Evolutionary conservation across 805 yeast genomes (phyloP).

Genomic region (Metschnikowia chrysomelidarum): DNA sequence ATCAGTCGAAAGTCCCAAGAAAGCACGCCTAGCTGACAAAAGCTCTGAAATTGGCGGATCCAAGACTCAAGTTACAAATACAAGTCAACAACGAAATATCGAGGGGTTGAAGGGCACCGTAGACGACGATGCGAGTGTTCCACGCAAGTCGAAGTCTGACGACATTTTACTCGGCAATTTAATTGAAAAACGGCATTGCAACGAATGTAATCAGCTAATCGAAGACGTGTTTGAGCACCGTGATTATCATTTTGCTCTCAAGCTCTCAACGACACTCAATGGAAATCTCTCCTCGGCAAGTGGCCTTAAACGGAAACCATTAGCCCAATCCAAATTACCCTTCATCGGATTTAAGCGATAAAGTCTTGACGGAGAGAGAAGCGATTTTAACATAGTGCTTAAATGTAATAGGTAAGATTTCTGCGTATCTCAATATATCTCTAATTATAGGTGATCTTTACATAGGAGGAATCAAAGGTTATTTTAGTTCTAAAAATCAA

Average conservation of each 20-base stretch:
- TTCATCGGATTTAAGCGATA: constrained; percentile 2
- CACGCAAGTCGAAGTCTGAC: constrained; percentile 1
- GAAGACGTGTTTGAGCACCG: constrained; percentile 46
- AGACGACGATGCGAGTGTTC: background rate
- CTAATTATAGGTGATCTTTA: too few species aligned
- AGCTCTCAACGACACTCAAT: constrained; percentile 45
- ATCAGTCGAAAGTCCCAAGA: constrained; percentile 9
- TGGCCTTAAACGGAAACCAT: constrained; percentile 1
- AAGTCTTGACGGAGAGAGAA: too few species aligned
- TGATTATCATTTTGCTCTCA: constrained; percentile 54
- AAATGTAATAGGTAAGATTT: too few species aligned
- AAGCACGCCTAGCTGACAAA: background rate
- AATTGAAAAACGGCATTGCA: constrained; percentile 24
- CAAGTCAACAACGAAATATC: background rate
- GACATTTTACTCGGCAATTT: constrained; percentile 19
- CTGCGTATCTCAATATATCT: too few species aligned
- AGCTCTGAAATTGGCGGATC: background rate
- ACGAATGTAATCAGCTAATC: constrained; percentile 25
- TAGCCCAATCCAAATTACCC: constrained; percentile 6
- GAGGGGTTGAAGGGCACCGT: too few species aligned
- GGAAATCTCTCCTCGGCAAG: background rate
- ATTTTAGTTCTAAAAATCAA: too few species aligned
- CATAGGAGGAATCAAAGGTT: too few species aligned
- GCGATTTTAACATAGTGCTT: too few species aligned
- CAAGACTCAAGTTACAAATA: background rate